Evolutionary conservation across 768 basidiomycete genomes (phyloP), one percentile per base, ranked within the genome.

Genomic region (Naganishia vaughanmartiniae): DNA sequence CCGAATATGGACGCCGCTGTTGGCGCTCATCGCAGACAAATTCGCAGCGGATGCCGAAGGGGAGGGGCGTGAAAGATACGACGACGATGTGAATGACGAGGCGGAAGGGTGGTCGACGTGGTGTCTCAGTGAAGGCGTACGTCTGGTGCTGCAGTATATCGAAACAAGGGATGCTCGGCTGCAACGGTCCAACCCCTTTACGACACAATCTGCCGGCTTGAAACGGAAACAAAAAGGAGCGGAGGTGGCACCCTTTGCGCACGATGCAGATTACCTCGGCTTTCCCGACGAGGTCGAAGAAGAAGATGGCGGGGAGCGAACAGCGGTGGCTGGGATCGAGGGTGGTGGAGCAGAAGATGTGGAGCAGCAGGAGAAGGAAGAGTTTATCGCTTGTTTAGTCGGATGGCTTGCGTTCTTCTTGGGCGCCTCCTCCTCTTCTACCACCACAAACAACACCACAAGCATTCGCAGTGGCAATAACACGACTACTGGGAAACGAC

Each of bases 1-100:
- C 39, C 31, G 65, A 21, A 56, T 71, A 12, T 72, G 71, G 71
- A 36, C 56, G 4, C 71, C 67, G 4, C 12, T 72, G 26, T 54
- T 72, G 19, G 54, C 51, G 26, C 48, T 70, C 14, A 24, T 70
- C 33, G 31, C 21, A 14, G 54, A 68, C 12, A 68, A 56, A 21
- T 65, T 58, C 19, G 21, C 48, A 1, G 31, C 60, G 19, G 60
- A 3, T 2, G 7, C n/a, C 36, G 6, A 26, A 39, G 36, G 12
- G 17, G 42, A 46, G 9, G 42, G 14, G 4, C 26, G 39, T 12
- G 36, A 45, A n/a, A 12, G 48, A 51, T 21, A n/a, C 48, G 14
- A 26, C 48, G 48, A 51, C 7, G 14, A 51, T 7, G 48, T n/a
- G n/a, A n/a, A 51, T 24, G 14, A 51, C n/a, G 48, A 46, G 45